Percentiles rank a stretch among this genome's conserved stretches.
Evolutionary conservation across 192 early-diverging fungal species (phyloP).

Genomic region (Gigaspora rosea): DNA sequence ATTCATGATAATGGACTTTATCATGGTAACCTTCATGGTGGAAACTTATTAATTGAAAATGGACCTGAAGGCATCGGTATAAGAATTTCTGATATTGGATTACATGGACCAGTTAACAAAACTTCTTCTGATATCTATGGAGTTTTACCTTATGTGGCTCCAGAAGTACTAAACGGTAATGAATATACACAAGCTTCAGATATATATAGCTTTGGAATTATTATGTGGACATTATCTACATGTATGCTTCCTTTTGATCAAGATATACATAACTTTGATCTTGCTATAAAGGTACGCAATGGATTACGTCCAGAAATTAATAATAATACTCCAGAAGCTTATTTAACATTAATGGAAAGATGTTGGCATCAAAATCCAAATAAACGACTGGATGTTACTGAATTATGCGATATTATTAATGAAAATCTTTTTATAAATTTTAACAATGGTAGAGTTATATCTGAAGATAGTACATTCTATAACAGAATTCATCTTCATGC

Average conservation of each 20-base stretch:
- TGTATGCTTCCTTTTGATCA: conserved; percentile 38
- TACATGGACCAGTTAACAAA: not conserved
- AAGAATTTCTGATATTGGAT: conserved; percentile 18
- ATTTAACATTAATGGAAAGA: conserved; percentile 21
- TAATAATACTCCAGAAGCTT: conserved; percentile 38
- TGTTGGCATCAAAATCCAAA: too few species aligned
- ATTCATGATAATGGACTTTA: not conserved
- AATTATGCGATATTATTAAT: conserved; percentile 2
- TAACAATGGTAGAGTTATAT: too few species aligned
- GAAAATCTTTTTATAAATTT: not conserved
- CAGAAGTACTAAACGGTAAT: conserved; percentile 33
- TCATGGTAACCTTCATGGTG: conserved; percentile 15
- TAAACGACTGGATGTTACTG: not conserved
- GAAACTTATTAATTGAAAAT: conserved; percentile 12
- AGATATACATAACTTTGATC: conserved; percentile 28
- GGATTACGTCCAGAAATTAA: conserved; percentile 7
- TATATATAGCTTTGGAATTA: conserved; percentile 23
- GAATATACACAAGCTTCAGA: conserved; percentile 12
- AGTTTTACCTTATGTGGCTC: conserved; percentile 39
- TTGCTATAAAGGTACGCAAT: conserved; percentile 35
- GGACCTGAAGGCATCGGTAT: not conserved
- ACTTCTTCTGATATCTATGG: conserved; percentile 20
- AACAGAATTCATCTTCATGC: too few species aligned
- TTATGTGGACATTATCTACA: not conserved
- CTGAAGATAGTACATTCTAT: too few species aligned